Percentiles rank a stretch among this genome's conserved stretches.
Conservation (phyloP, 1,139 yeast species). For the Pichia sp. region DNA sequence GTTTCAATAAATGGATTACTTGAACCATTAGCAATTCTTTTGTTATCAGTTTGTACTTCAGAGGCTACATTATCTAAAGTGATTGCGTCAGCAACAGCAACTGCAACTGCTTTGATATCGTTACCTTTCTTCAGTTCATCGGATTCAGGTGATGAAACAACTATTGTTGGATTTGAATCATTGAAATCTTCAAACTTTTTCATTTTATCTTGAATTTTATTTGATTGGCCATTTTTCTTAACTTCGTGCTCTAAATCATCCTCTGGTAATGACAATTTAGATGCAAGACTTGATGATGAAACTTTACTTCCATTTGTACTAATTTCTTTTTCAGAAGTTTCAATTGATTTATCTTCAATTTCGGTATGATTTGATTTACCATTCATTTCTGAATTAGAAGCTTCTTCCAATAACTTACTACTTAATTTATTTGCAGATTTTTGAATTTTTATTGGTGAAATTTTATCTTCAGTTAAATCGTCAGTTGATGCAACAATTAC, state of each 20-base stretch:
- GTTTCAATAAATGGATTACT: too few relatives aligned
- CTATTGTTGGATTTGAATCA: too few relatives aligned
- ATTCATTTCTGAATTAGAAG: not conserved
- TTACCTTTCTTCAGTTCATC: too few relatives aligned
- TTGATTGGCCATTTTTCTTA: not conserved
- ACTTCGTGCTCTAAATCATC: too few relatives aligned
- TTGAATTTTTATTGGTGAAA: not conserved
- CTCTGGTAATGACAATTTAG: constrained; percentile 16
- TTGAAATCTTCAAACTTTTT: not conserved
- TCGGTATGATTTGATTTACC: too few relatives aligned
- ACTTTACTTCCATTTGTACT: not conserved
- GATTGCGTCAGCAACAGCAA: not conserved
- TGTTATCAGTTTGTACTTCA: too few relatives aligned
- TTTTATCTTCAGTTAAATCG: not conserved
- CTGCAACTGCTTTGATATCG: not conserved
- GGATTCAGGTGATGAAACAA: constrained; percentile 5
- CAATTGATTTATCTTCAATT: too few relatives aligned
- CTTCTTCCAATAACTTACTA: not conserved
- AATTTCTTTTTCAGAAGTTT: too few relatives aligned
- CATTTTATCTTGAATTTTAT: not conserved
- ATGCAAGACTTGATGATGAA: constrained; percentile 13
- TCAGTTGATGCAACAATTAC: constrained; percentile 11
- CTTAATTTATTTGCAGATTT: too few relatives aligned
- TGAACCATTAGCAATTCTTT: too few relatives aligned
- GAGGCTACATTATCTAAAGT: too few relatives aligned